Evolutionary conservation across 1,284 basidiomycete species (phyloP).

Genomic region (Ganoderma resinaceum): DNA sequence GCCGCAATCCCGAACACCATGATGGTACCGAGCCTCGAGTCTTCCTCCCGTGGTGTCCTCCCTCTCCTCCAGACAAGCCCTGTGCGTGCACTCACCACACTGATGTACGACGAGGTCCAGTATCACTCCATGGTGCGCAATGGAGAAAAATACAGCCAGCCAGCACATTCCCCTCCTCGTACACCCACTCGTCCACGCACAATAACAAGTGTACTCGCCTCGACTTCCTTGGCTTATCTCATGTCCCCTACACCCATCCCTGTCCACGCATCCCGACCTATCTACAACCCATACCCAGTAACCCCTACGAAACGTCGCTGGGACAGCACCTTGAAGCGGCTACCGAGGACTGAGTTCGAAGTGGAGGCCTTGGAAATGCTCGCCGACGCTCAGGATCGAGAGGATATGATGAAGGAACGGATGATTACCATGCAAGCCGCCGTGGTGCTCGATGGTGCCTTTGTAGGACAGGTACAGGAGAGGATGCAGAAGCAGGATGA

Average conservation of each 20-base stretch:
- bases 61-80: slow-evolving; percentile 36
- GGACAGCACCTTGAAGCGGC: not conserved
- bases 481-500: slow-evolving; percentile 36
- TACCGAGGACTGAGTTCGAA: not conserved
- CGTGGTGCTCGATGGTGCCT: slow-evolving; percentile 29
- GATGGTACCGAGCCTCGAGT: slow-evolving; percentile 46
- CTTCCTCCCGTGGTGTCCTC: slow-evolving; percentile 34
- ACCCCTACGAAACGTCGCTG: not conserved
- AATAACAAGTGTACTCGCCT: not conserved
- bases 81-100: slow-evolving; percentile 30
- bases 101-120: not conserved
- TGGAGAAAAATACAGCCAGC: slow-evolving; percentile 14
- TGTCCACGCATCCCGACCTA: not conserved
- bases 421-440: slow-evolving; percentile 8
- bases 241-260: slow-evolving; percentile 6
- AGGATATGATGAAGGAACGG: not conserved
- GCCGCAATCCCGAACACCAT: slow-evolving; percentile 40
- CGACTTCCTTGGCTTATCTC: not conserved
- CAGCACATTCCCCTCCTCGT: slow-evolving; percentile 5
- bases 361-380: not conserved
- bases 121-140: not conserved
- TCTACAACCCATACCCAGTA: not conserved
- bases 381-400: not conserved
- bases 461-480: slow-evolving; percentile 23
- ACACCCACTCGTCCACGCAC: slow-evolving; percentile 1